Evolutionary conservation across 2,329 filamentous ascomycete genomes (phyloP).

Genomic region (Aspergillus pseudoterreus): DNA sequence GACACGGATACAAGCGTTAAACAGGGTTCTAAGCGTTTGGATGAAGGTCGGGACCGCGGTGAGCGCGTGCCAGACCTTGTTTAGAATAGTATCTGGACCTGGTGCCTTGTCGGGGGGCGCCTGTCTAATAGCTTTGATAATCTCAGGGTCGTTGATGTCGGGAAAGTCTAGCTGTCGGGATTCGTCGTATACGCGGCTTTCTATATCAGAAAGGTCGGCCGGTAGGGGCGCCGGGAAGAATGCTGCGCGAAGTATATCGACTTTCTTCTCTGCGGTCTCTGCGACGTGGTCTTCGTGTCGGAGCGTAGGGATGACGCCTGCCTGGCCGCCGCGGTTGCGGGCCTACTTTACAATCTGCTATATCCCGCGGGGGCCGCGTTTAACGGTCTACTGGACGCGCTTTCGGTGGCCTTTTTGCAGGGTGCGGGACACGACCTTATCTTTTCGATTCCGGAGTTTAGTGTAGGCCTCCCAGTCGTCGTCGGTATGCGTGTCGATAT

Average conservation of each 20-base stretch:
- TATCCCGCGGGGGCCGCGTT: constrained; percentile 14
- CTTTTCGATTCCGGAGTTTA: constrained; percentile 24
- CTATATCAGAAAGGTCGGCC: background rate
- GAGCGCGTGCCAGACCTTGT: constrained; percentile 5
- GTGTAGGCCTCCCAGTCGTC: constrained; percentile 8
- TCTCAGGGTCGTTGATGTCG: background rate
- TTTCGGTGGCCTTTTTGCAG: constrained; percentile 16
- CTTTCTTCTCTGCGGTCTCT: constrained; percentile 7
- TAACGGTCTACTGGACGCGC: constrained; percentile 19
- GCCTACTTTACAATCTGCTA: constrained; percentile 25
- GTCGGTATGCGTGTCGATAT: background rate
- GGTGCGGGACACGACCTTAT: constrained; percentile 17
- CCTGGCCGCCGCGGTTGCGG: constrained; percentile 14
- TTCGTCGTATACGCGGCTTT: constrained; percentile 9
- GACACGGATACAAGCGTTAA: background rate
- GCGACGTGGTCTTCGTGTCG: constrained; percentile 1
- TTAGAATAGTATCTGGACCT: constrained; percentile 1
- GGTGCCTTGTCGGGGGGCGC: constrained; percentile 3
- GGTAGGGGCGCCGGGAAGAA: constrained; percentile 1
- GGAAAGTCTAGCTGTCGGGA: constrained; percentile 1
- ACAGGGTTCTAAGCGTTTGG: background rate
- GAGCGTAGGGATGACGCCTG: constrained; percentile 6
- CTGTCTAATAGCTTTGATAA: background rate
- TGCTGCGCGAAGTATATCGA: background rate
- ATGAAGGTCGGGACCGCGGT: background rate